Evolutionary conservation across 805 yeast species (phyloP).

Genomic region (Candida tallmaniae): DNA sequence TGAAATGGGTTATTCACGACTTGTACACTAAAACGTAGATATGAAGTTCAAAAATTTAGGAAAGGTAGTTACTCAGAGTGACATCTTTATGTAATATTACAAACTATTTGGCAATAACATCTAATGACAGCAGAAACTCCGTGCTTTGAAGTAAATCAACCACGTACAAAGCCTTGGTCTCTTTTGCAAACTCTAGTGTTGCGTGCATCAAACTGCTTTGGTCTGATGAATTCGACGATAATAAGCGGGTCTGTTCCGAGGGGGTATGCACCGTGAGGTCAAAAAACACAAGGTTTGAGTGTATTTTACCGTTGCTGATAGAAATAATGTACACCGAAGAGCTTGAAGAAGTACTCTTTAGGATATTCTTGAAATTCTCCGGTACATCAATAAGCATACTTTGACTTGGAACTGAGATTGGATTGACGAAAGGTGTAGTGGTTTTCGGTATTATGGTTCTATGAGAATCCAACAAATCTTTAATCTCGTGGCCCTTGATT

Average conservation of each 20-base stretch:
- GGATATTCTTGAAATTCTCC: constrained; percentile 7
- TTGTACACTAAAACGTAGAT: constrained; percentile 41
- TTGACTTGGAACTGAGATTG: constrained; percentile 6
- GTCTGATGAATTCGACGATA: not conserved
- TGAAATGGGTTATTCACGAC: constrained; percentile 69
- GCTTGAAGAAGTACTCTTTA: constrained; percentile 6
- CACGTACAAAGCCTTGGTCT: too few relatives aligned
- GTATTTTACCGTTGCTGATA: not conserved
- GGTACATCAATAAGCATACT: constrained; percentile 12
- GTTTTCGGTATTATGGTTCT: constrained; percentile 1
- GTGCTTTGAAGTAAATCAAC: too few relatives aligned
- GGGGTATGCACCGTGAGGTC: constrained; percentile 1
- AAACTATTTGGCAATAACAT: not conserved
- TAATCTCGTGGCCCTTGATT: not conserved
- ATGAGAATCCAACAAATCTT: constrained; percentile 11
- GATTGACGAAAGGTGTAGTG: not conserved
- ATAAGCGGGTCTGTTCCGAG: not conserved
- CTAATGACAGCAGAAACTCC: too few relatives aligned
- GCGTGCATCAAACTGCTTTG: too few relatives aligned
- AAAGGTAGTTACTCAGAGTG: too few relatives aligned
- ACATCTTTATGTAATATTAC: not conserved
- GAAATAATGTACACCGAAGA: constrained; percentile 1
- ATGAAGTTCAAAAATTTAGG: constrained; percentile 10
- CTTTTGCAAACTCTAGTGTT: too few relatives aligned
- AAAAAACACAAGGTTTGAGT: constrained; percentile 3